phyloP scores from a whole-genome alignment of 2,329 filamentous ascomycete species.

The Xylaria sp. region DNA sequence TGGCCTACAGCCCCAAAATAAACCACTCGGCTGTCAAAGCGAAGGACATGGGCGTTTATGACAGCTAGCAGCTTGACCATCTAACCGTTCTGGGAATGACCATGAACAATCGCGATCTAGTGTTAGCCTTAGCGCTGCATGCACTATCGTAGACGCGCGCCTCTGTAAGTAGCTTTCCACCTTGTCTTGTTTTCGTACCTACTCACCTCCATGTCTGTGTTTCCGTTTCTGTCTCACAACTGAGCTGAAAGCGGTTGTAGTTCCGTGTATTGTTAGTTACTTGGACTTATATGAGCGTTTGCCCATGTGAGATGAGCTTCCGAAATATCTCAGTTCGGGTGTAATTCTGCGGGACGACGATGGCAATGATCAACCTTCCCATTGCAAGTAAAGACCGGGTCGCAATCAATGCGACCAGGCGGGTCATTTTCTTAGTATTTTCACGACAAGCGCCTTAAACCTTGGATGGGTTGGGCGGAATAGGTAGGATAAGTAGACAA shows the following conservation, averaged over 20 bases:
- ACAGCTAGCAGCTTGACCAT: neutral
- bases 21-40: slow-evolving; percentile 37
- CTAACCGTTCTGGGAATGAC: slow-evolving; percentile 22
- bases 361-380: neutral
- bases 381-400: neutral
- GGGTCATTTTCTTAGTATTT: neutral
- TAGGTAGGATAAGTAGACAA: neutral
- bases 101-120: slow-evolving; percentile 23
- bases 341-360: neutral
- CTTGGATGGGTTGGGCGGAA: neutral
- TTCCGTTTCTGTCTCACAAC: too few species aligned
- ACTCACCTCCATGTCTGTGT: slow-evolving; percentile 8
- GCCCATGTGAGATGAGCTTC: neutral
- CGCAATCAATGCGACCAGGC: slow-evolving; percentile 4
- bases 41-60: slow-evolving; percentile 33
- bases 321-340: too few species aligned
- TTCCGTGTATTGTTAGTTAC: neutral
- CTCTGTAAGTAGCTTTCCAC: slow-evolving; percentile 20
- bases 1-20: slow-evolving; percentile 18
- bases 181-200: slow-evolving; percentile 23
- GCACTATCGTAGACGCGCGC: slow-evolving; percentile 37
- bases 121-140: slow-evolving; percentile 5
- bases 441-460: slow-evolving; percentile 34
- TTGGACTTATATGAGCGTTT: neutral
- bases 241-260: neutral